Evolutionary conservation across 1,284 basidiomycete species (phyloP).

Genomic region (Puccinia coronata): DNA sequence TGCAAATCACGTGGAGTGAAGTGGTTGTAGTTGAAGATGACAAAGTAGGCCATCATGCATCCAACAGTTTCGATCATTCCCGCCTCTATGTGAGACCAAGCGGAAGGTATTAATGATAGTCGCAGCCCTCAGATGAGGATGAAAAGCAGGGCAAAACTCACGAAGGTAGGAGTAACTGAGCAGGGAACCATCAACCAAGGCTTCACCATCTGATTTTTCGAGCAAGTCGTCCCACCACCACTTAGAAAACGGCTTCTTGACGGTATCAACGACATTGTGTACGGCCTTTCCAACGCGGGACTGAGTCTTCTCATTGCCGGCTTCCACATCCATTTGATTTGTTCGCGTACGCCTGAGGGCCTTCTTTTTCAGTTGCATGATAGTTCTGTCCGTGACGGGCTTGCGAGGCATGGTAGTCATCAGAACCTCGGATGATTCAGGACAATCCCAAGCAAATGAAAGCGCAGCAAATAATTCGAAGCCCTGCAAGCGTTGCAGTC

Average conservation of each 20-base stretch:
- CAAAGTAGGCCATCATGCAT: slow-evolving; percentile 66
- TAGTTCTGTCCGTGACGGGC: slow-evolving; percentile 66
- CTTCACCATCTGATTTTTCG: slow-evolving; percentile 65
- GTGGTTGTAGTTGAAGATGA: slow-evolving; percentile 68
- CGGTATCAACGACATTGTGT: slow-evolving; percentile 59
- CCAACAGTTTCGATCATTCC: slow-evolving; percentile 50
- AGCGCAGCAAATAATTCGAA: slow-evolving; percentile 70
- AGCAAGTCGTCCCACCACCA: slow-evolving; percentile 66
- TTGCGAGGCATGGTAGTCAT: slow-evolving; percentile 71
- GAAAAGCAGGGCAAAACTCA: slow-evolving; percentile 65
- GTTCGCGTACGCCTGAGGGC: slow-evolving; percentile 68
- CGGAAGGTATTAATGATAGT: not conserved
- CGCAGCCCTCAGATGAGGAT: slow-evolving; percentile 52
- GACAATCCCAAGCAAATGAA: slow-evolving; percentile 71
- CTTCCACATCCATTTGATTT: slow-evolving; percentile 64
- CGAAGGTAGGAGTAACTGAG: slow-evolving; percentile 71
- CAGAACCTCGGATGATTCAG: slow-evolving; percentile 67
- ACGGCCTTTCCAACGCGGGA: slow-evolving; percentile 61
- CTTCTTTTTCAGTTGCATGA: slow-evolving; percentile 65
- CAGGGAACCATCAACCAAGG: slow-evolving; percentile 66
- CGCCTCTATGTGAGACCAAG: slow-evolving; percentile 57
- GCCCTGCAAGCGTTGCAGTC: slow-evolving; percentile 60
- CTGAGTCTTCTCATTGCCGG: slow-evolving; percentile 58
- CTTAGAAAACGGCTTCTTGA: slow-evolving; percentile 66
- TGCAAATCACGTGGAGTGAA: slow-evolving; percentile 67